These are phyloP conservation scores for Helichrysum umbraculigerum DNA, from an alignment of 129 eudicot species.

Conservation along the genomic window DNA sequence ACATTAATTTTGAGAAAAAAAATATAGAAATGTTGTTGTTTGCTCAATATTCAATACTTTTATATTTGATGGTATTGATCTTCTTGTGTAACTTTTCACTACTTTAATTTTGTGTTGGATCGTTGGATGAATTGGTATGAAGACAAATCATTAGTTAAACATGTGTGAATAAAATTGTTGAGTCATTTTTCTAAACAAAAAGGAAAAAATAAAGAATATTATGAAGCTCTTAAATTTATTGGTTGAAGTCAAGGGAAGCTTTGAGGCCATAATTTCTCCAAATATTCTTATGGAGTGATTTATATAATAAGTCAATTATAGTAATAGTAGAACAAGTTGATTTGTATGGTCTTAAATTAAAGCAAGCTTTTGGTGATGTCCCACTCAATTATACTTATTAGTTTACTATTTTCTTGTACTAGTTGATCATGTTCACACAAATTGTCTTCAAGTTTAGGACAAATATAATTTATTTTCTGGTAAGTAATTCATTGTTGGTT, in stretches of 20 bases:
- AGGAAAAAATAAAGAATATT: background rate
- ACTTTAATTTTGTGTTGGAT: too few species aligned
- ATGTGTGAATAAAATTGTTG: background rate
- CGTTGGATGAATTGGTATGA: too few species aligned
- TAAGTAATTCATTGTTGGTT: background rate
- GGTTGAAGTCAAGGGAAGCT: slow-evolving; percentile 20
- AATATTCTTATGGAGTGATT: slow-evolving; percentile 37
- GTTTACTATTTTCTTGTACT: background rate
- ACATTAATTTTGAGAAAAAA: too few species aligned
- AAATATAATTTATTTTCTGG: too few species aligned
- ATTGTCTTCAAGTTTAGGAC: background rate
- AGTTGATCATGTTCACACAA: background rate
- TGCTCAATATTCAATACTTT: too few species aligned
- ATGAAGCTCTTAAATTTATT: slow-evolving; percentile 3
- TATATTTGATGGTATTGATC: too few species aligned
- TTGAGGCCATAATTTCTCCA: slow-evolving; percentile 36
- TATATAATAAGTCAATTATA: slow-evolving; percentile 28
- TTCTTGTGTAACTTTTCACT: too few species aligned
- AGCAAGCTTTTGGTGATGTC: slow-evolving; percentile 18
- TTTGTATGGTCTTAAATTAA: slow-evolving; percentile 46
- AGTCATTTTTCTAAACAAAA: background rate
- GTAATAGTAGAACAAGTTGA: slow-evolving; percentile 21
- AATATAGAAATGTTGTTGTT: too few species aligned
- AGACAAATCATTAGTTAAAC: too few species aligned
- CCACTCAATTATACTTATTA: slow-evolving; percentile 4